Percentiles rank a stretch among this genome's conserved stretches.
Evolutionary conservation across 176 grass and related monocot genomes (phyloP).

Genomic region (Aegilops bicornis): DNA sequence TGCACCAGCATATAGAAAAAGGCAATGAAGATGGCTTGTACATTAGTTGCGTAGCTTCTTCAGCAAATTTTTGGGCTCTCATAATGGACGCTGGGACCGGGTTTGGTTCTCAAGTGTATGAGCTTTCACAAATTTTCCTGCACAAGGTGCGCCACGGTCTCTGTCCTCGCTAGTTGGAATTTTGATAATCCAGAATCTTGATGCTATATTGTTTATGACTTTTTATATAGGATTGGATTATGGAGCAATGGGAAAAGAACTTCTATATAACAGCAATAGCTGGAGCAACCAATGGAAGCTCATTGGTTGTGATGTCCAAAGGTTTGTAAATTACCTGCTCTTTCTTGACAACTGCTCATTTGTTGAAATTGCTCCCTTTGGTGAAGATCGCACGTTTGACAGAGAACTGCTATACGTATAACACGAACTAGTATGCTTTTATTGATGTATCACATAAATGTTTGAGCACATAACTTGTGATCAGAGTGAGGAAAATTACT

Average conservation of each 20-base stretch:
- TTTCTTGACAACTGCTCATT: background rate
- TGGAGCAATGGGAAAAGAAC: slow-evolving; percentile 91
- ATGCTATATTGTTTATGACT: background rate
- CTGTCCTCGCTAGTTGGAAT: background rate
- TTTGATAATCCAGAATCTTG: slow-evolving; percentile 3
- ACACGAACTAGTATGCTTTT: background rate
- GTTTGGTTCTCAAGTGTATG: slow-evolving; percentile 78
- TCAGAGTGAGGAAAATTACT: background rate
- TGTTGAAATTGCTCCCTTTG: background rate
- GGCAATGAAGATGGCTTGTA: slow-evolving; percentile 83
- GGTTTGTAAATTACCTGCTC: slow-evolving; percentile 47
- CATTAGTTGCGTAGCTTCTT: slow-evolving; percentile 82
- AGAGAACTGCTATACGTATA: background rate
- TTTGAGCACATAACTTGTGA: background rate
- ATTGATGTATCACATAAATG: background rate
- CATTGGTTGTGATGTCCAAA: slow-evolving; percentile 92
- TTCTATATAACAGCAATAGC: slow-evolving; percentile 91
- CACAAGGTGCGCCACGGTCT: slow-evolving; percentile 56
- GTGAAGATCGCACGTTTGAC: background rate
- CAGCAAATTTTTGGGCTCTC: slow-evolving; percentile 75
- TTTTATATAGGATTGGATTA: slow-evolving; percentile 81
- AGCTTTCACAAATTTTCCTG: slow-evolving; percentile 70
- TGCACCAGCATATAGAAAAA: slow-evolving; percentile 88
- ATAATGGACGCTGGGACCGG: slow-evolving; percentile 87
- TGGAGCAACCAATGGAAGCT: slow-evolving; percentile 85